Conservation (phyloP, 2,329 filamentous ascomycete species). For the Paramyrothecium roridum region DNA sequence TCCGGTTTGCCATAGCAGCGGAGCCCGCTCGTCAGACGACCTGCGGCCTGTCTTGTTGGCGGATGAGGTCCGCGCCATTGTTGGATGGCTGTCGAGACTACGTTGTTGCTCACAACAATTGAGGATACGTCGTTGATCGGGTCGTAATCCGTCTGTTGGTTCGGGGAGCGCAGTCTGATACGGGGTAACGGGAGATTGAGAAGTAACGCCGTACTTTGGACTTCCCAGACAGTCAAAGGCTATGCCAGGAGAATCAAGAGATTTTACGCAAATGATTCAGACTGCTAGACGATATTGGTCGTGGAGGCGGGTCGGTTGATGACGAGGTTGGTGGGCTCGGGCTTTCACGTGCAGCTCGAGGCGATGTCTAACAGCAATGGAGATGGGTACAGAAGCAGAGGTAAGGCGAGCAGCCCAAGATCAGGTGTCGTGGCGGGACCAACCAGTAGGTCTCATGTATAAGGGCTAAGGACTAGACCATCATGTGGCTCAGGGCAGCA, state of each 20-base stretch:
- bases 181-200: too few relatives aligned
- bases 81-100: too few relatives aligned
- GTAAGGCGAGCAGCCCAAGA: not conserved
- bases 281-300: not conserved
- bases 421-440: not conserved
- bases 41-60: not conserved
- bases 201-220: too few relatives aligned
- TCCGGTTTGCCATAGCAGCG: slow-evolving; percentile 18
- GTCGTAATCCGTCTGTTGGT: too few relatives aligned
- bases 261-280: too few relatives aligned
- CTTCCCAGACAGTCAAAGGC: too few relatives aligned
- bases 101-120: too few relatives aligned
- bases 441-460: not conserved
- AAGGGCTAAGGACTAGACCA: not conserved
- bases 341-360: not conserved
- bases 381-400: not conserved
- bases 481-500: not conserved
- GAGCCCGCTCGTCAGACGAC: slow-evolving; percentile 24
- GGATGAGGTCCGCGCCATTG: not conserved
- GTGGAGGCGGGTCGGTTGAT: not conserved
- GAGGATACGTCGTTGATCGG: too few relatives aligned
- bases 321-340: not conserved
- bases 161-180: too few relatives aligned
- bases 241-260: too few relatives aligned
- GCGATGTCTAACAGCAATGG: not conserved